Percentiles rank a stretch among this genome's conserved stretches.
Evolutionary conservation across 179 eudicot genomes (phyloP).

Genomic region (Heliamphora pulchella): DNA sequence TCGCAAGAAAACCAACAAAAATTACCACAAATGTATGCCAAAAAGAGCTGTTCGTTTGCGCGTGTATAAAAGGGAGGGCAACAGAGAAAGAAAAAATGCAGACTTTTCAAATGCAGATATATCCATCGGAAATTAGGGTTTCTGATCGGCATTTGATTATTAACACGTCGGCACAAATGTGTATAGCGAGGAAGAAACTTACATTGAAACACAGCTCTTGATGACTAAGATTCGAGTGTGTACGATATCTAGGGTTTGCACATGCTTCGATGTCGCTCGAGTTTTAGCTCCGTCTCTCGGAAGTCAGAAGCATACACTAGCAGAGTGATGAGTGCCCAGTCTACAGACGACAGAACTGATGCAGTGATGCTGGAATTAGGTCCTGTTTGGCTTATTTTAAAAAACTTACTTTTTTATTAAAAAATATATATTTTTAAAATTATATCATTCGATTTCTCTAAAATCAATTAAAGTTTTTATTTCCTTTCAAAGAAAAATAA

Average conservation of each 20-base stretch:
- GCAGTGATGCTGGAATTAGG: too few species aligned
- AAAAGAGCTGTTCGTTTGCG: neutral
- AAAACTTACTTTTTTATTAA: too few species aligned
- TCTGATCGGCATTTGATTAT: neutral
- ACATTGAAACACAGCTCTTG: neutral
- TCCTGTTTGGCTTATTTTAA: too few species aligned
- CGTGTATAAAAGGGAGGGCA: neutral
- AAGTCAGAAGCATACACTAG: neutral
- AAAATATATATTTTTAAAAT: too few species aligned
- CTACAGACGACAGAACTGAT: too few species aligned
- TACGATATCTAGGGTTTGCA: neutral
- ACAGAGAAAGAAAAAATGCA: neutral
- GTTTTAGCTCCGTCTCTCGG: neutral
- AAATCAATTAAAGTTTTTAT: too few species aligned
- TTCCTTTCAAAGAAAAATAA: too few species aligned
- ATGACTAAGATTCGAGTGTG: neutral
- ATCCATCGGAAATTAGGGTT: neutral
- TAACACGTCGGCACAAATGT: neutral
- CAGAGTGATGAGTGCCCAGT: neutral
- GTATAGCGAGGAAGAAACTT: neutral
- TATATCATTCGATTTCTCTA: too few species aligned
- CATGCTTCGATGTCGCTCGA: neutral
- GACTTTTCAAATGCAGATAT: neutral
- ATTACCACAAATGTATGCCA: neutral
- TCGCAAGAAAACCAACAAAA: neutral